These are phyloP conservation scores for Euphorbia celastroides DNA, from an alignment of 441 rosid genomes.

Conservation along the genomic window DNA sequence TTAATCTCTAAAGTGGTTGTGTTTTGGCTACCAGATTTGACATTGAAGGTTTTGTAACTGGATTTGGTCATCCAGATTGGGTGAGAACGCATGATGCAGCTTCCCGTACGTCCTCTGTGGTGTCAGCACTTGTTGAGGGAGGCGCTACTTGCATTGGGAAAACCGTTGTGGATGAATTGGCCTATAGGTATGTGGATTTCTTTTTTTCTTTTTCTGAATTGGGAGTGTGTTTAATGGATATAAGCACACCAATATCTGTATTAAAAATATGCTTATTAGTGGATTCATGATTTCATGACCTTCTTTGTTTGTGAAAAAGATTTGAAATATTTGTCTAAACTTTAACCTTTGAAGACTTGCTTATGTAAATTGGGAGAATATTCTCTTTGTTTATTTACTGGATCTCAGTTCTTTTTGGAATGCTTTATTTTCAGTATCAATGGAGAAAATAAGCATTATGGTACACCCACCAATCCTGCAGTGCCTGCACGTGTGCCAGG, in stretches of 20 bases:
- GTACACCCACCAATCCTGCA: slow-evolving; percentile 92
- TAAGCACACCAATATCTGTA: no score
- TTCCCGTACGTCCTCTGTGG: slow-evolving; percentile 60
- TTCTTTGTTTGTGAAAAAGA: no score
- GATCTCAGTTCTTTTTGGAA: no score
- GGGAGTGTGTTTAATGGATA: no score
- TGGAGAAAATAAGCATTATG: slow-evolving; percentile 87
- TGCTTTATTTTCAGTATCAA: no score
- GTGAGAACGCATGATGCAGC: slow-evolving; percentile 75
- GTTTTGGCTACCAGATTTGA: slow-evolving; percentile 56
- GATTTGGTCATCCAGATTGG: slow-evolving; percentile 98
- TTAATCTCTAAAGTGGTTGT: background rate
- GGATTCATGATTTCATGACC: no score
- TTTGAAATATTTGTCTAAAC: no score
- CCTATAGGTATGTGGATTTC: slow-evolving; percentile 53
- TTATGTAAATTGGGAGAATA: no score
- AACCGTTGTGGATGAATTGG: slow-evolving; percentile 95
- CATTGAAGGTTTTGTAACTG: slow-evolving; percentile 72
- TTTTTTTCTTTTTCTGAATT: no score
- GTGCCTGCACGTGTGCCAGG: slow-evolving; percentile 74
- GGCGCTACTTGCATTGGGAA: slow-evolving; percentile 76
- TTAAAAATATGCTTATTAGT: no score
- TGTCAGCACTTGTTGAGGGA: slow-evolving; percentile 50
- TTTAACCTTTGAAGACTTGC: no score
- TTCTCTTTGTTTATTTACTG: no score